Conservation (phyloP, 2,329 filamentous ascomycete genomes). For the Stagonosporopsis tanaceti region DNA sequence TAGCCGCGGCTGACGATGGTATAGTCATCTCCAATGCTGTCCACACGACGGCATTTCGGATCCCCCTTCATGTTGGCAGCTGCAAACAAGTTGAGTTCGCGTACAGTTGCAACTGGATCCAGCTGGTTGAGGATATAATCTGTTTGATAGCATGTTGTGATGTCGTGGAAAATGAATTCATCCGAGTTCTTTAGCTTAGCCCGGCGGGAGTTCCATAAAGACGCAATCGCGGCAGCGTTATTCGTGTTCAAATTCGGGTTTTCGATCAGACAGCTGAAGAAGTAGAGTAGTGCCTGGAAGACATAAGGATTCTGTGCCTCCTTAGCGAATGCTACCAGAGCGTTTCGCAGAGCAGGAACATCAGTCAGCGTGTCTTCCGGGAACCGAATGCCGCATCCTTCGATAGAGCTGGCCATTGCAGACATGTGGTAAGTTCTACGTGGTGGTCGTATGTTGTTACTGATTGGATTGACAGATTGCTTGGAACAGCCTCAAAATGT, state of each 20-base stretch:
- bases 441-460: neutral
- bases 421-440: neutral
- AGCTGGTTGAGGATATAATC: neutral
- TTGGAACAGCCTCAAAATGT: neutral
- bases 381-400: neutral
- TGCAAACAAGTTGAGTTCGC: neutral
- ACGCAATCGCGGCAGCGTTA: neutral
- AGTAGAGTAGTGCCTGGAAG: neutral
- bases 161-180: neutral
- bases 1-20: neutral
- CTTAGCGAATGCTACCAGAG: neutral
- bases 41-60: neutral
- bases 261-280: neutral
- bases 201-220: neutral
- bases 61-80: neutral
- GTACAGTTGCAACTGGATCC: neutral
- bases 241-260: neutral
- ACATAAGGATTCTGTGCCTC: neutral
- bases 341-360: neutral
- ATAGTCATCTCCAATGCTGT: neutral
- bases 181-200: neutral
- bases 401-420: neutral
- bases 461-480: neutral
- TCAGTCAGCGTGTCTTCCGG: neutral
- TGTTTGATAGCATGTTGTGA: neutral